These are phyloP conservation scores for Elsinoe australis DNA, from an alignment of 2,329 filamentous ascomycete genomes.

Conservation along the genomic window DNA sequence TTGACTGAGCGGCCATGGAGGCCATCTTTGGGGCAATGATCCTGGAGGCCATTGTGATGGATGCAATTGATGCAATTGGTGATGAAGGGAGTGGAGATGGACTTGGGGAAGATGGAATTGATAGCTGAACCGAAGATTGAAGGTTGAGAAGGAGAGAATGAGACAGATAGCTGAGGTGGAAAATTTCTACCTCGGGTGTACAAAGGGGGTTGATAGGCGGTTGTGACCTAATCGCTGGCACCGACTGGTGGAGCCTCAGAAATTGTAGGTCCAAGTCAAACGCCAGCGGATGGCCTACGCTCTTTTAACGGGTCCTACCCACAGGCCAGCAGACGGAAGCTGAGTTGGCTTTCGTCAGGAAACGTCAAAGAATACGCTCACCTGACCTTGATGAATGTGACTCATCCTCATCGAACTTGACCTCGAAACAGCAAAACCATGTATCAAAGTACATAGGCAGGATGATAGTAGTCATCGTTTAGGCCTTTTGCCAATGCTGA, in stretches of 20 bases:
- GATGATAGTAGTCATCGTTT: not conserved
- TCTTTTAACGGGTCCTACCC: conserved; percentile 16
- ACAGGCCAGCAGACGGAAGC: conserved; percentile 2
- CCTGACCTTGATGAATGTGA: not conserved
- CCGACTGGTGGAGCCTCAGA: conserved; percentile 16
- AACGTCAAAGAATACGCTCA: not conserved
- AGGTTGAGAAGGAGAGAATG: not conserved
- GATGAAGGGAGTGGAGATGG: conserved; percentile 21
- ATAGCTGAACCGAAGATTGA: conserved; percentile 4
- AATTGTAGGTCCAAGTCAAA: conserved; percentile 12
- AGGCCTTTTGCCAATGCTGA: too few relatives aligned
- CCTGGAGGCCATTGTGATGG: conserved; percentile 73
- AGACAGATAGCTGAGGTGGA: conserved; percentile 9
- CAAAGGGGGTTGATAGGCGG: conserved; percentile 14
- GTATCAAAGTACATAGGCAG: too few relatives aligned
- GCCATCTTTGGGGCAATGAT: conserved; percentile 71
- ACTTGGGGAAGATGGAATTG: conserved; percentile 6
- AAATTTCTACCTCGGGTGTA: conserved; percentile 17
- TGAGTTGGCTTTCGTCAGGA: not conserved
- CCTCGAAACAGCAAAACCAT: too few relatives aligned
- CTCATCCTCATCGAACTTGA: not conserved
- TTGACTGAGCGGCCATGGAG: conserved; percentile 57
- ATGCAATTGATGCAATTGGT: conserved; percentile 27
- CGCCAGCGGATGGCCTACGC: conserved; percentile 17
- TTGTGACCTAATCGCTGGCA: conserved; percentile 7